Conservation (phyloP, 495 filamentous ascomycete genomes). For the Lepraria neglecta region DNA sequence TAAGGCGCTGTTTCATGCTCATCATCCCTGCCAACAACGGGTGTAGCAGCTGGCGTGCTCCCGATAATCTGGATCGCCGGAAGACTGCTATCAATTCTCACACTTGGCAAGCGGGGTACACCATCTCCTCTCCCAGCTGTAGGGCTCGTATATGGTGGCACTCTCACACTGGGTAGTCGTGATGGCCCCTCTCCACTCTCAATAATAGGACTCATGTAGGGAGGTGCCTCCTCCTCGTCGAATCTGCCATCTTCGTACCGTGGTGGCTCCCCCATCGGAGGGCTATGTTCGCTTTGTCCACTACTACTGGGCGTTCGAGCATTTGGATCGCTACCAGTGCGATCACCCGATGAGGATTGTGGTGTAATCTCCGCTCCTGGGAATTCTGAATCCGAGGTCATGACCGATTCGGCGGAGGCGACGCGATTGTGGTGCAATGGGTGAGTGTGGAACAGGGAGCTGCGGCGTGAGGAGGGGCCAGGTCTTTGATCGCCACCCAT, state of each 20-base stretch:
- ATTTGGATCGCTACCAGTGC: constrained; percentile 21
- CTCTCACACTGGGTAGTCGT: constrained; percentile 7
- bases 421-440: constrained; percentile 22
- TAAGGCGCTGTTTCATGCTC: constrained; percentile 7
- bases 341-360: constrained; percentile 22
- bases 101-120: constrained; percentile 24
- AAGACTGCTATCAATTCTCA: constrained; percentile 18
- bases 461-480: constrained; percentile 14
- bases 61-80: constrained; percentile 26
- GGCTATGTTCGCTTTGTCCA: constrained; percentile 8
- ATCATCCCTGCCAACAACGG: constrained; percentile 8
- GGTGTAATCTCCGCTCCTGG: constrained; percentile 20
- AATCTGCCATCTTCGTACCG: constrained; percentile 17
- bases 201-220: constrained; percentile 17
- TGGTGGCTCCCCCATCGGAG: constrained; percentile 19
- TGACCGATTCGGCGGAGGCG: constrained; percentile 22
- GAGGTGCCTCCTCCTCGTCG: constrained; percentile 19
- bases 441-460: constrained; percentile 23
- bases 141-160: constrained; percentile 24
- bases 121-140: constrained; percentile 14
- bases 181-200: constrained; percentile 13
- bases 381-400: constrained; percentile 24
- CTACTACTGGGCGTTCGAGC: constrained; percentile 23
- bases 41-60: constrained; percentile 27
- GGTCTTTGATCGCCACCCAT: constrained; percentile 37